Evolutionary conservation across 768 basidiomycete genomes (phyloP), one percentile per base, ranked within the genome.

Genomic region (Amanita thiersii): DNA sequence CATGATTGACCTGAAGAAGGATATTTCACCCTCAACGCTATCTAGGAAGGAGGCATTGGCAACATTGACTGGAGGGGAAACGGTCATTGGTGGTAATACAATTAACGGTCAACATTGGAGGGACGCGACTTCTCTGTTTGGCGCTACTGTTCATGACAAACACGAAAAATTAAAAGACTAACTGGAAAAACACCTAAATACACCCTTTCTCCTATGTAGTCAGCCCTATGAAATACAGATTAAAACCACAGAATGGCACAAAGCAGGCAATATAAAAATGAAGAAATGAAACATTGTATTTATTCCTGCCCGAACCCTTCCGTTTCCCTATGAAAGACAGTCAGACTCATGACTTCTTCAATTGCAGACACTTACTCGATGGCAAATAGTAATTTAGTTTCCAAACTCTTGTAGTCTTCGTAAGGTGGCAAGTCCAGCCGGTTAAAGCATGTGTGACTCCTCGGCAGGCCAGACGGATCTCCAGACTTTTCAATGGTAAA

Each of bases 401-500:
- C 90, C 46, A 94, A 60, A 52, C 78, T 85, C 59, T 87, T 82
- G 53, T 86, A 89, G 56, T 87, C 84, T 51, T 86, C 76, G 57
- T 96, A 96, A 11, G 89, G 85, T 0, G 91, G 91, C 17, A 96
- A 62, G 56, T 96, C 91, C 37, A 89, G 65, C 37, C 83, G 66
- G 57, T 94, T 94, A 72, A 96, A 94, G 62, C 92, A 96, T 1
- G 91, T 96, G 58, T 94, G 92, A 51, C 82, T 85, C 56, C 92
- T 77, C 2, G 92, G 92, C 37, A 96, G 59, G 34, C 89, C 87
- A 10, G 74, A 77, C 8, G 89, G 83, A 56, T 94, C 91, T 3
- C 92, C 92, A 15, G 82, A 84, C 62, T 94, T 94, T 63, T 96
- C 91, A 46, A 96, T 92, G 8, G 92, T 96, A 58, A 96, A 96